Evolutionary conservation across 2,329 filamentous ascomycete genomes (phyloP).

Genomic region (Diaporthe sp.): DNA sequence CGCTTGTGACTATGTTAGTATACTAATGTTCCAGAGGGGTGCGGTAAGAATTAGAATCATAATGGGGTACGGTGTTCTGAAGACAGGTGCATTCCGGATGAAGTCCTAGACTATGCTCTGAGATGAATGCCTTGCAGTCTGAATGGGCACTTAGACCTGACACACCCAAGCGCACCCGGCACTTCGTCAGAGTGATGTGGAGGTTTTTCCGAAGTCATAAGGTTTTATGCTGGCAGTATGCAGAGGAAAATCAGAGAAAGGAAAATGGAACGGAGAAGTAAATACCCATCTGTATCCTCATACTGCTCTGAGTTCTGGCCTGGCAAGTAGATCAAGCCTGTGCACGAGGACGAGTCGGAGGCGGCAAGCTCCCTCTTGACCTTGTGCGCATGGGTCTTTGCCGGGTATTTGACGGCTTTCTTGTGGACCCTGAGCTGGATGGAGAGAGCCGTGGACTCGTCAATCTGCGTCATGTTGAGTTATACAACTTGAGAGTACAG

Average conservation of each 20-base stretch:
- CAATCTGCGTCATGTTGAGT: slow-evolving; percentile 22
- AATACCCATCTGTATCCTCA: slow-evolving; percentile 67
- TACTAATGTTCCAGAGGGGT: too few species aligned
- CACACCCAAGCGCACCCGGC: neutral
- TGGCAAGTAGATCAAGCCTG: slow-evolving; percentile 67
- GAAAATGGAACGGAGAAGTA: neutral
- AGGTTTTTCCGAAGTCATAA: neutral
- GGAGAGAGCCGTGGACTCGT: slow-evolving; percentile 1
- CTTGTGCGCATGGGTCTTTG: slow-evolving; percentile 70
- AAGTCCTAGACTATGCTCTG: neutral
- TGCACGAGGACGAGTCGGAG: slow-evolving; percentile 39
- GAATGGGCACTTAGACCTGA: neutral
- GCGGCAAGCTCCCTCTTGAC: slow-evolving; percentile 65
- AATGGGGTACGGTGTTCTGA: neutral
- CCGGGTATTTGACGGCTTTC: slow-evolving; percentile 50
- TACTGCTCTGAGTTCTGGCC: slow-evolving; percentile 65
- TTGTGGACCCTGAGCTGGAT: slow-evolving; percentile 2
- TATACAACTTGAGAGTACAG: neutral
- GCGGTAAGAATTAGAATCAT: neutral
- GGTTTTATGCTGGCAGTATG: neutral
- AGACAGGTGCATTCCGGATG: neutral
- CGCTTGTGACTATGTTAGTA: slow-evolving; percentile 47
- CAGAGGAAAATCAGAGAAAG: neutral
- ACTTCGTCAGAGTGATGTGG: too few species aligned
- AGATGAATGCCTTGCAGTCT: neutral